Conservation (phyloP, 1,284 basidiomycete genomes). For the Cutaneotrichosporon spelunceum region DNA sequence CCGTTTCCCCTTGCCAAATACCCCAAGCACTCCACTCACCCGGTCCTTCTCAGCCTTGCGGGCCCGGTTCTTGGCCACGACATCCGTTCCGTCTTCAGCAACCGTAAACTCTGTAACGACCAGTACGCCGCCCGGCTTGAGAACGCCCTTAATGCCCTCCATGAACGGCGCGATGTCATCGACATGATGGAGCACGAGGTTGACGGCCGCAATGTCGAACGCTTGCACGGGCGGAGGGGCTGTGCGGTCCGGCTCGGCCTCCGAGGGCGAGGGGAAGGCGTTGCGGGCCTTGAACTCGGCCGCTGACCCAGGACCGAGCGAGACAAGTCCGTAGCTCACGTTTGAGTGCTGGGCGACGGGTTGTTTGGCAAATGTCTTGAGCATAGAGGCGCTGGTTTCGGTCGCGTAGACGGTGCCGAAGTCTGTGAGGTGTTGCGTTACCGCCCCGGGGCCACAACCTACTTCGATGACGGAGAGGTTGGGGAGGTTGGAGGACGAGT, state of each 20-base stretch:
- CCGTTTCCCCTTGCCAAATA: background rate
- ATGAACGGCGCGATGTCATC: constrained; percentile 18
- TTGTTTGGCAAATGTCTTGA: constrained; percentile 26
- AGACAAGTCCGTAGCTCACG: constrained; percentile 24
- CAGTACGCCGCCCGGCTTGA: constrained; percentile 20
- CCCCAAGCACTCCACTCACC: constrained; percentile 7
- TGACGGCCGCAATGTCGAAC: constrained; percentile 37
- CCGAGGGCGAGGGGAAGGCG: constrained; percentile 27
- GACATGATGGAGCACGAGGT: constrained; percentile 43
- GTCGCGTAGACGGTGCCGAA: constrained; percentile 35
- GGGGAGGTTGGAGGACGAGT: constrained; percentile 15
- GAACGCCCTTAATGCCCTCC: constrained; percentile 12
- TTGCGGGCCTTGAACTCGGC: constrained; percentile 12
- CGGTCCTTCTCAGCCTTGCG: background rate
- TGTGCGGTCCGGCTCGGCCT: constrained; percentile 19
- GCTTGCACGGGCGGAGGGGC: constrained; percentile 20
- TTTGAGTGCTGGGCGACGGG: constrained; percentile 4
- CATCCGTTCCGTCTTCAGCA: constrained; percentile 19
- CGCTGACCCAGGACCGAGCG: constrained; percentile 23
- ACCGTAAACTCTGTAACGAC: constrained; percentile 22
- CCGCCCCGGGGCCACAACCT: constrained; percentile 39
- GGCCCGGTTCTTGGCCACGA: constrained; percentile 8
- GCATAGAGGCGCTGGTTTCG: constrained; percentile 39
- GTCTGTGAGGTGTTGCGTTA: constrained; percentile 31
- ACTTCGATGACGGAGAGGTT: constrained; percentile 34